Conservation (phyloP, 2,329 filamentous ascomycete species). For the Aspergillus sp. region DNA sequence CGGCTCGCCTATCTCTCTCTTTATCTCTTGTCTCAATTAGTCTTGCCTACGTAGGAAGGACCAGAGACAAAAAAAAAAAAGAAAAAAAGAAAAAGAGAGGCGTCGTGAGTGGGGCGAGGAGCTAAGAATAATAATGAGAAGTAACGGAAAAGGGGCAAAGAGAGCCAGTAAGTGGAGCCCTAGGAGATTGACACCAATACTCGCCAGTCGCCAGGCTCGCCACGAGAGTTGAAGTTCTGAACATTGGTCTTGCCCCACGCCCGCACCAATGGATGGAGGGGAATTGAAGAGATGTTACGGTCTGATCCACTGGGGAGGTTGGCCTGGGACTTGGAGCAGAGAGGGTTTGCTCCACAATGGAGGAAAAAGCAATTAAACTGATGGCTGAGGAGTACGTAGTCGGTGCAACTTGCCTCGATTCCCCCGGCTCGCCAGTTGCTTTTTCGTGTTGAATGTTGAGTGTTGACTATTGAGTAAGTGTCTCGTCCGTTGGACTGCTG, state of each 20-base stretch:
- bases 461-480: neutral
- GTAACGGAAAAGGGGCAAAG: slow-evolving; percentile 18
- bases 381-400: neutral
- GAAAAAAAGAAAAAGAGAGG: neutral
- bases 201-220: slow-evolving; percentile 8
- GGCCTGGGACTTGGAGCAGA: neutral
- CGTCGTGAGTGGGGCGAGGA: neutral
- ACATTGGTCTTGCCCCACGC: slow-evolving; percentile 16
- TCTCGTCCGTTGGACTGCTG: neutral
- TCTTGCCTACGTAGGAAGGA: neutral
- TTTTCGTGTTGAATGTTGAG: neutral
- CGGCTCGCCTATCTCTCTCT: neutral
- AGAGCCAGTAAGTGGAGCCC: slow-evolving; percentile 14
- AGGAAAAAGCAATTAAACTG: slow-evolving; percentile 1
- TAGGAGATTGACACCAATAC: slow-evolving; percentile 17
- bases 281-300: slow-evolving; percentile 5
- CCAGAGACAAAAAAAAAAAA: neutral
- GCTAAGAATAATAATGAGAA: slow-evolving; percentile 3
- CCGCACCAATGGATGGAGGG: slow-evolving; percentile 1
- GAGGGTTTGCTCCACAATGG: slow-evolving; percentile 1
- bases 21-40: neutral
- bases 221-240: slow-evolving; percentile 9
- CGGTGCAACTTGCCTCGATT: neutral
- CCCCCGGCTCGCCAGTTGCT: too few relatives aligned
- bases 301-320: slow-evolving; percentile 2